Base-by-base conservation (phyloP, 2,329 filamentous ascomycete genomes). In the Grosmannia serpens region DNA sequence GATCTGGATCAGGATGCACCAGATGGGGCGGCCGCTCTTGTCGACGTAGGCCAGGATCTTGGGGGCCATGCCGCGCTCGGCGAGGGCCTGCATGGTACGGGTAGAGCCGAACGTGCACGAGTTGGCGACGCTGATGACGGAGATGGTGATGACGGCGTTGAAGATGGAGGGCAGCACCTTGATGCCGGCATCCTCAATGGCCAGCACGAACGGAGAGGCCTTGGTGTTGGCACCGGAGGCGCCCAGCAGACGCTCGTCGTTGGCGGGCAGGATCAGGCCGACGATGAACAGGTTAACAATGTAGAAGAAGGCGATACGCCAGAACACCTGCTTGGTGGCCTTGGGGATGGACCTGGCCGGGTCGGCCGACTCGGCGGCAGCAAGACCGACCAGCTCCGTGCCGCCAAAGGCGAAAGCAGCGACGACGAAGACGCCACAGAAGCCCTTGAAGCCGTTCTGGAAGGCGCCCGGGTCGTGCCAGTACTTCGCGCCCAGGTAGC, bases 401-500 rank as follows among this genome's bases (percentile, higher is more conserved):
- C 77, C 77, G 55, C 73, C 73, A 62, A 78, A 80, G 27, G 77
- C 70, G 62, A 80, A 80, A 29, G 77, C 74, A 29, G 76, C 76
- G 10, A 77, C 74, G 47, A 79, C 75, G 64, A 81, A 80, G 27
- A 79, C 78, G 47, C 73, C 71, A 52, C 73, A 73, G 58, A 80
- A 75, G 38, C 79, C 77, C 55, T 76, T 75, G 67, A 80, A 77
- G 49, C 75, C 77, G 58, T 77, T 72, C 59, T 72, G 68, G 68
- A 80, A 80, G 0, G 81, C 79, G 6, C 80, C 80, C 0, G 79
- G 79, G 38, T 81, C 70, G 61, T 77, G 71, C 82, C 83, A 86
- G 71, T 81, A 84, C 49, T 75, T 74, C 24, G 77, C 81, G 20
- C 85, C 83, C 51, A 85, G 78, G 66, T 85, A 83, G 44, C 80